Evolutionary conservation across 805 yeast genomes (phyloP).

Genomic region (Candida nanaspora): DNA sequence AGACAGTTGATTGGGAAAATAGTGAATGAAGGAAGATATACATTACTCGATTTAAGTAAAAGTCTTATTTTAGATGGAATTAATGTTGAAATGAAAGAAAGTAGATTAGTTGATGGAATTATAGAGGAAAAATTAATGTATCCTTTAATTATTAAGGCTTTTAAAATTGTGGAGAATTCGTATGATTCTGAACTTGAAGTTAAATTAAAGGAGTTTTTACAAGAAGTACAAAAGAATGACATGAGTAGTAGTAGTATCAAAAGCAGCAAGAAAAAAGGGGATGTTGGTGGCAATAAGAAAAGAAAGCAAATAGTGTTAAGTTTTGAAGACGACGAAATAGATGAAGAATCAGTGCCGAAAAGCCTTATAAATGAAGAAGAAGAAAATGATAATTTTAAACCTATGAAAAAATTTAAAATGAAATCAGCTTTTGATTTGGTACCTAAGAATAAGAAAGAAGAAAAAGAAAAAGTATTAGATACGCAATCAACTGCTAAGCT

Average conservation of each 20-base stretch:
- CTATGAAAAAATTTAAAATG: conserved; percentile 22
- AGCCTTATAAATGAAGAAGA: neutral
- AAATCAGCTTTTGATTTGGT: conserved; percentile 34
- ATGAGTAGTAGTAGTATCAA: too few relatives aligned
- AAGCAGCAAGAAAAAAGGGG: conserved; percentile 5
- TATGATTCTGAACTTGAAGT: neutral
- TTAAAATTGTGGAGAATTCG: neutral
- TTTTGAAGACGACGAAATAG: conserved; percentile 33
- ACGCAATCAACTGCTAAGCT: neutral
- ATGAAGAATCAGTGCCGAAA: conserved; percentile 12
- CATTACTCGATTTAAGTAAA: neutral
- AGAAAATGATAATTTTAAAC: neutral
- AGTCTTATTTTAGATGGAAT: neutral
- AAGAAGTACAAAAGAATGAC: too few relatives aligned
- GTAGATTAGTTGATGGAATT: neutral
- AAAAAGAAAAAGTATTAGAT: neutral
- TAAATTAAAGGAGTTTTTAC: conserved; percentile 3
- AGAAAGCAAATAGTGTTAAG: conserved; percentile 26
- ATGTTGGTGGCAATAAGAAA: conserved; percentile 12
- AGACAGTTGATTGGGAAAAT: neutral
- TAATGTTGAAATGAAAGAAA: neutral
- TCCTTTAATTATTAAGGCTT: neutral
- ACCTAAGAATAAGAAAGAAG: conserved; percentile 16
- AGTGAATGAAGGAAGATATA: neutral
- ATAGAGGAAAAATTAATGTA: neutral